These are phyloP conservation scores for Apiospora arundinis DNA, from an alignment of 2,329 filamentous ascomycete genomes.

Conservation along the genomic window DNA sequence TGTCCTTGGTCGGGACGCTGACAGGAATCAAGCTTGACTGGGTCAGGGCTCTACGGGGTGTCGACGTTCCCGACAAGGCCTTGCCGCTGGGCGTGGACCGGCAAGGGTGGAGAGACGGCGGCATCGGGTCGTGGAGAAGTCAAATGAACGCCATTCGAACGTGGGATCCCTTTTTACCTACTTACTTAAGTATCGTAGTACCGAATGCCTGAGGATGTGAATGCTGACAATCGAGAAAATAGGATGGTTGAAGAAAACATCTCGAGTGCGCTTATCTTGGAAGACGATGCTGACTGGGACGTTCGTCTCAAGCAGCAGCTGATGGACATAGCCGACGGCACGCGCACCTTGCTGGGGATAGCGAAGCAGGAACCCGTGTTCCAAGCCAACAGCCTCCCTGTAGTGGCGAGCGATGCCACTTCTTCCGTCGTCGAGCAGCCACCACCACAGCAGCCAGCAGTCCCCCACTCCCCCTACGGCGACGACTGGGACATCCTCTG, in stretches of 20 bases:
- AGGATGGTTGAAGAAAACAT: constrained; percentile 44
- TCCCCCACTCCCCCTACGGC: constrained; percentile 25
- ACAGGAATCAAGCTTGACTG: constrained; percentile 51
- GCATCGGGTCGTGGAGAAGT: constrained; percentile 48
- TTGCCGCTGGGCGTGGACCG: constrained; percentile 43
- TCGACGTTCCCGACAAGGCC: constrained; percentile 48
- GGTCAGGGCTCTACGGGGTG: constrained; percentile 49
- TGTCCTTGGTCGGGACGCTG: constrained; percentile 49
- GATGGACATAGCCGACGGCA: constrained; percentile 38
- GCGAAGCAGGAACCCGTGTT: constrained; percentile 11
- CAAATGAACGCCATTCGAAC: constrained; percentile 47
- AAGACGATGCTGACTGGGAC: constrained; percentile 51
- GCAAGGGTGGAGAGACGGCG: constrained; percentile 37
- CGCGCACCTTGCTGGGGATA: constrained; percentile 34
- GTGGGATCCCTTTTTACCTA: constrained; percentile 25
- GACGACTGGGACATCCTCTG: constrained; percentile 46
- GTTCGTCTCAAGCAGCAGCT: constrained; percentile 43
- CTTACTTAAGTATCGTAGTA: background rate
- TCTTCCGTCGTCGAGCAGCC: constrained; percentile 19
- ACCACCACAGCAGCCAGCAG: background rate
- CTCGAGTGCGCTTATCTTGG: constrained; percentile 45
- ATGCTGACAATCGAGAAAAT: background rate
- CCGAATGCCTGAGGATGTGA: background rate
- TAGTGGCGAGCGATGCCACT: background rate
- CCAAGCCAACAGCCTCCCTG: background rate